Percentiles rank a stretch among this genome's conserved stretches.
Conservation (phyloP, 2,329 filamentous ascomycete species). For the Colletotrichum sp. region DNA sequence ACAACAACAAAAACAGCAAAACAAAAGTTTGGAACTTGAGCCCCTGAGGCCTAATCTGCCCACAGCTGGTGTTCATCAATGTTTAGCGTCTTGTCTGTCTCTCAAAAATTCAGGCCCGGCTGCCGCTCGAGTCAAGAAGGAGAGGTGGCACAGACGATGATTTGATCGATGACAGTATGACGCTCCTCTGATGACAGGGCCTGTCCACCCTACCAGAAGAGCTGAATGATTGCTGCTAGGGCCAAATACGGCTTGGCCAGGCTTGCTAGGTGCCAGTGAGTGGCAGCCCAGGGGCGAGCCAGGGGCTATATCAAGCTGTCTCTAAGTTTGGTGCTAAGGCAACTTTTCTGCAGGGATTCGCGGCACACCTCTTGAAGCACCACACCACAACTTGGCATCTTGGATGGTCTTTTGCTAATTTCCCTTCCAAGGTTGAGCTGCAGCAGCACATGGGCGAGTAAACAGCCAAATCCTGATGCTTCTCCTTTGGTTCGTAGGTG, state of each 20-base stretch:
- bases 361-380: conserved; percentile 18
- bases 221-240: not conserved
- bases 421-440: conserved; percentile 20
- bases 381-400: conserved; percentile 15
- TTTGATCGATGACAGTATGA: conserved; percentile 11
- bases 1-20: not conserved
- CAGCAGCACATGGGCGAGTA: conserved; percentile 15
- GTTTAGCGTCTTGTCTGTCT: conserved; percentile 1
- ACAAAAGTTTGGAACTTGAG: not conserved
- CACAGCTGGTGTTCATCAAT: not conserved
- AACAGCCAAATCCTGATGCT: conserved; percentile 12
- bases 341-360: conserved; percentile 11
- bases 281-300: not conserved
- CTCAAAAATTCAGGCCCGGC: not conserved
- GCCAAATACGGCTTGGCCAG: not conserved
- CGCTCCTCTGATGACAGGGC: conserved; percentile 11
- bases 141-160: conserved; percentile 13
- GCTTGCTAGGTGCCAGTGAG: not conserved
- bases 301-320: conserved; percentile 14
- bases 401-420: conserved; percentile 21
- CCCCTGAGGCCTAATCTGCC: not conserved
- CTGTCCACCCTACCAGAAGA: not conserved
- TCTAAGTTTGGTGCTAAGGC: conserved; percentile 20
- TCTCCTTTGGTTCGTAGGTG: not conserved
- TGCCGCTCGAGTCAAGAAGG: not conserved